Base-by-base conservation (phyloP, 2,329 filamentous ascomycete species). In the Chaetomiaceae sp. region DNA sequence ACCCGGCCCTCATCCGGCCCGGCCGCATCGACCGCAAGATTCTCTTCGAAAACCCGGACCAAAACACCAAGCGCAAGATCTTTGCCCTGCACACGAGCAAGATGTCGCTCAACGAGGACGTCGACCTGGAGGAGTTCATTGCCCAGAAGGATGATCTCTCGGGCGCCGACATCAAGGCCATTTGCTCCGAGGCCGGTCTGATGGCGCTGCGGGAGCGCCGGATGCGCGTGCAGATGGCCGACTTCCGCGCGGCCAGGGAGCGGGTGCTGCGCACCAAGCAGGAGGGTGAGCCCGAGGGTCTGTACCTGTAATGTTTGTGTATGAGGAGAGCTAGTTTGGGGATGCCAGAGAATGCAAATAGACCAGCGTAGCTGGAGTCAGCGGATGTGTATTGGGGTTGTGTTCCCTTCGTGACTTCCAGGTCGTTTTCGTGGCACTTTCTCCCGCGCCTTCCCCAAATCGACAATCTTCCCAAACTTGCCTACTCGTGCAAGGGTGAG, bases 1-100 rank as follows among this genome's bases (percentile, higher is more conserved):
- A 99, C 68, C 94, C 94, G 51, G 94, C 94, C 17, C 79, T 99
- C 63, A 99, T 99, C 68, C 87, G 94, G 62, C 94, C 94, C 40
- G 94, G 94, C 60, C 91, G 94, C 80, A 99, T 99, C 71, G 94
- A 99, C 72, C 87, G 94, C 65, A 99, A 99, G 82, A 99, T 99
- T 59, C 73, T 86, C 58, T 89, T 85, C 66, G 80, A 83, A 70
- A 80, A 85, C 65, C 77, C 75, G 42, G 77, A 84, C 72, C 86
- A 96, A 79, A 91, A 92, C 73, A 99, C 94, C 54, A 86, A 86
- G 75, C 82, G 92, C 79, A 99, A 99, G 85, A 99, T 99, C 68
- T 99, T 99, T 74, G 91, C 88, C 14, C 83, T 99, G 6, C 94
- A 99, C 75, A 99, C 94, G 3, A 95, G 89, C 69, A 99, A 99